phyloP scores from a whole-genome alignment of 768 basidiomycete genomes.

The Suillus lakei region DNA sequence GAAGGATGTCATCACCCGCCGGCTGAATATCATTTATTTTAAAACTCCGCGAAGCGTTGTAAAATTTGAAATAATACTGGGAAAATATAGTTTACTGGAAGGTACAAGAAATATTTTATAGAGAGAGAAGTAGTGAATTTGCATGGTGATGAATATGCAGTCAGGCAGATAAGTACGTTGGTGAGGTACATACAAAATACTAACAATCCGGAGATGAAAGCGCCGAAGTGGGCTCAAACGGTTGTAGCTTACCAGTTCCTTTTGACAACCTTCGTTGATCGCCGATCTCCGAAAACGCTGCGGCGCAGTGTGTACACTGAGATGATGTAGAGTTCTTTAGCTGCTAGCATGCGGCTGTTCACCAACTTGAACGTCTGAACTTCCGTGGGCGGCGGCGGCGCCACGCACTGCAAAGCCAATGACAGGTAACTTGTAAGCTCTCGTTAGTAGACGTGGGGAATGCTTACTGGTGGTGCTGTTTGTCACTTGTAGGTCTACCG shows the following conservation, averaged over 20 bases:
- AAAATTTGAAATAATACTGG: too few relatives aligned
- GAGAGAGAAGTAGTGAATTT: too few relatives aligned
- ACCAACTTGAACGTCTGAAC: not conserved
- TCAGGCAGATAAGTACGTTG: too few relatives aligned
- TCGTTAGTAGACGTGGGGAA: not conserved
- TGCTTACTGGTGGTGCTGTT: not conserved
- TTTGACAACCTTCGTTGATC: not conserved
- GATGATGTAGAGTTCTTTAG: not conserved
- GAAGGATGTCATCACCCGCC: not conserved
- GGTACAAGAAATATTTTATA: not conserved
- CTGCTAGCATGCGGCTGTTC: not conserved
- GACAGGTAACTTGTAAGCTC: not conserved
- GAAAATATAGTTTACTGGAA: too few relatives aligned
- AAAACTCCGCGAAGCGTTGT: not conserved
- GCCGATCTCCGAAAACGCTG: not conserved
- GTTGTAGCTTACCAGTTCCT: not conserved
- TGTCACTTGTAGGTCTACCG: too few relatives aligned
- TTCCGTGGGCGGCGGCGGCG: not conserved
- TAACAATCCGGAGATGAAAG: not conserved
- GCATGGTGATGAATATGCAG: too few relatives aligned
- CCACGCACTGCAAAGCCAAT: not conserved
- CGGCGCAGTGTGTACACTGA: not conserved
- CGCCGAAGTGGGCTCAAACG: not conserved
- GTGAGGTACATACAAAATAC: too few relatives aligned
- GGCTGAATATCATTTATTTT: not conserved